Evolutionary conservation across 2,329 filamentous ascomycete genomes (phyloP), one percentile per base, ranked within the genome.

Genomic region (Torrubiellomyces zombiae): DNA sequence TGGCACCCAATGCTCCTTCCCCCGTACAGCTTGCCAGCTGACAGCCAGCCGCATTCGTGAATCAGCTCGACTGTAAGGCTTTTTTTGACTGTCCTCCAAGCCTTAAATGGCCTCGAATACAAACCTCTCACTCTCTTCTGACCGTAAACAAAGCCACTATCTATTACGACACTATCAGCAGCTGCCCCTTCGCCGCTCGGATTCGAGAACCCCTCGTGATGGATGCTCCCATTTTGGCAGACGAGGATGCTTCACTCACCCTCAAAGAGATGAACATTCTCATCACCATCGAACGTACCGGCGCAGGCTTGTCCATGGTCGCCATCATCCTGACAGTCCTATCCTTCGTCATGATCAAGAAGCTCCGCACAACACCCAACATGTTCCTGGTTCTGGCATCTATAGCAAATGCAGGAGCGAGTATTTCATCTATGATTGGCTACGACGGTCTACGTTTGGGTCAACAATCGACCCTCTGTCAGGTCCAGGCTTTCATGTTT

Each of bases 381-480:
- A 58, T 63, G 0, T 71, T 53, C 21, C 41, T 53, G 7, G 31
- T 52, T 5, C 42, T 46, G 27, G 50, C 49, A 1, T 49, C 45
- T 10, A 32, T 50, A n/a, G 48, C 49, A 23, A 51, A 53, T 31
- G 50, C 67, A 3, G 64, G 63, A 4, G 66, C 66, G 12, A 66
- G 64, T 31, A 50, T 60, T 16, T 78, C 75, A 6, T 80, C 76
- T 14, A 55, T 82, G 25, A 78, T 85, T 27, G 75, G 75, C 1
- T 68, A 70, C 23, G 64, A 69, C 14, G 75, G 73, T 2, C 59
- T 82, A 16, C 42, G 52, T 5, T 51, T 51, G 23, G 69, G 69
- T 0, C 47, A 57, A 7, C 46, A 54, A 1, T 71, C 64, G 11
- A 38, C 59, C 5, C 48, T 85, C 9, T 86, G 68, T 38, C 65